These are phyloP conservation scores for Lachnellula subtilissima DNA, from an alignment of 2,329 filamentous ascomycete genomes.

Conservation along the genomic window DNA sequence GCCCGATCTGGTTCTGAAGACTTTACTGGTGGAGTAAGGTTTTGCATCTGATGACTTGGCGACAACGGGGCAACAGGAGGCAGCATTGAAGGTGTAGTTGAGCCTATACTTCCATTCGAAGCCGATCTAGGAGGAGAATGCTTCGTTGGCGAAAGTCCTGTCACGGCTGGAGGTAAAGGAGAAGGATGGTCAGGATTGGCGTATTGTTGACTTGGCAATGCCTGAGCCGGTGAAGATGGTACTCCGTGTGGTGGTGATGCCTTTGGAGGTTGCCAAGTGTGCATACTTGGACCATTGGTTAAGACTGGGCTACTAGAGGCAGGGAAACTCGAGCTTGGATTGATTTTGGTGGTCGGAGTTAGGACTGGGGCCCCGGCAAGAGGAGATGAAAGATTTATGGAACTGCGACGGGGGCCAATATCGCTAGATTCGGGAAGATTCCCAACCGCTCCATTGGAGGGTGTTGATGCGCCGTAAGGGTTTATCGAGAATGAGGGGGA, in stretches of 20 bases:
- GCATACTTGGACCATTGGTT: slow-evolving; percentile 9
- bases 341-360: slow-evolving; percentile 22
- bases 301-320: slow-evolving; percentile 12
- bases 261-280: slow-evolving; percentile 8
- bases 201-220: slow-evolving; percentile 7
- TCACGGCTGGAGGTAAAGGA: slow-evolving; percentile 30
- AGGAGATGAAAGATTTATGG: slow-evolving; percentile 28
- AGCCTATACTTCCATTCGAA: slow-evolving; percentile 26
- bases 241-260: slow-evolving; percentile 13
- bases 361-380: slow-evolving; percentile 26
- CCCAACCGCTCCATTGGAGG: slow-evolving; percentile 10
- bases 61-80: slow-evolving; percentile 54
- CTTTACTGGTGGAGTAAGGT: slow-evolving; percentile 58
- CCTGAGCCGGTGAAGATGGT: slow-evolving; percentile 7
- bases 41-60: slow-evolving; percentile 52
- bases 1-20: slow-evolving; percentile 24
- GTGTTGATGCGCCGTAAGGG: slow-evolving; percentile 6
- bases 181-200: slow-evolving; percentile 19
- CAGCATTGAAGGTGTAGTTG: slow-evolving; percentile 41
- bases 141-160: slow-evolving; percentile 43
- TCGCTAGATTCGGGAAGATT: slow-evolving; percentile 17
- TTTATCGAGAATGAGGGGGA: slow-evolving; percentile 9
- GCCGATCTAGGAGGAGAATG: slow-evolving; percentile 32
- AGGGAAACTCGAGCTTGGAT: slow-evolving; percentile 7
- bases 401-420: slow-evolving; percentile 20